phyloP scores from a whole-genome alignment of 2,329 filamentous ascomycete genomes.

The Colletotrichum truncatum region DNA sequence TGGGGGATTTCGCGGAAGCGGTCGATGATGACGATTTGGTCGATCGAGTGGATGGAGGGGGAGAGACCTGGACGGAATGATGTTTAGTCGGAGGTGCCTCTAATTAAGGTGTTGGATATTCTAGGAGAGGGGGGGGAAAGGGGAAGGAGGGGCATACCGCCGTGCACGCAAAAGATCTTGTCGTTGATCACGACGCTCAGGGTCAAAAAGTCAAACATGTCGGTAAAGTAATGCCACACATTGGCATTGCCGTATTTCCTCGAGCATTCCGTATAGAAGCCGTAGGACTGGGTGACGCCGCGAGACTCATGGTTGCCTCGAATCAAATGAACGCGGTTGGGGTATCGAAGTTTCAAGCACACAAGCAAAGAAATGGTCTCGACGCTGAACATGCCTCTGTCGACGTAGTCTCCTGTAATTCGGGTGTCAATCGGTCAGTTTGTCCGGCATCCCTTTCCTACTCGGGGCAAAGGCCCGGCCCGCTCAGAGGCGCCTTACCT shows the following conservation, averaged over 20 bases:
- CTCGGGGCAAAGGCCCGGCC: neutral
- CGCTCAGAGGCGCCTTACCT: no score
- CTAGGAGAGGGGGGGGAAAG: neutral
- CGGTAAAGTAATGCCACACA: conserved; percentile 99
- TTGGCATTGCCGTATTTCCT: conserved; percentile 98
- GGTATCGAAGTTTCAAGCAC: conserved; percentile 96
- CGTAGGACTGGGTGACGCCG: conserved; percentile 97
- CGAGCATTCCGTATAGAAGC: conserved; percentile 98
- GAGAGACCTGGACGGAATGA: conserved; percentile 69
- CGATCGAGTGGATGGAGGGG: conserved; percentile 94
- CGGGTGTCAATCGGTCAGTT: neutral
- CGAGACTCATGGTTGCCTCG: conserved; percentile 98
- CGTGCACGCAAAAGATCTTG: conserved; percentile 98
- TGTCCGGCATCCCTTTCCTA: neutral
- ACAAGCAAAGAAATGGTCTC: conserved; percentile 98
- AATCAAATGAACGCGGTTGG: conserved; percentile 93
- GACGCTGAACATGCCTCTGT: conserved; percentile 97
- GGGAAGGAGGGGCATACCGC: conserved; percentile 65
- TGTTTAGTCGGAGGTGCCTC: neutral
- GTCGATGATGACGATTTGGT: conserved; percentile 99
- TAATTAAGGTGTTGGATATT: no score
- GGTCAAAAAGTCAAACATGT: conserved; percentile 99
- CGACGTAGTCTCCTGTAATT: conserved; percentile 91
- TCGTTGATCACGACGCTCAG: conserved; percentile 98
- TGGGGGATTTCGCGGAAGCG: conserved; percentile 98